These are phyloP conservation scores for Boeremia exigua DNA, from an alignment of 2,329 filamentous ascomycete species.

Conservation along the genomic window DNA sequence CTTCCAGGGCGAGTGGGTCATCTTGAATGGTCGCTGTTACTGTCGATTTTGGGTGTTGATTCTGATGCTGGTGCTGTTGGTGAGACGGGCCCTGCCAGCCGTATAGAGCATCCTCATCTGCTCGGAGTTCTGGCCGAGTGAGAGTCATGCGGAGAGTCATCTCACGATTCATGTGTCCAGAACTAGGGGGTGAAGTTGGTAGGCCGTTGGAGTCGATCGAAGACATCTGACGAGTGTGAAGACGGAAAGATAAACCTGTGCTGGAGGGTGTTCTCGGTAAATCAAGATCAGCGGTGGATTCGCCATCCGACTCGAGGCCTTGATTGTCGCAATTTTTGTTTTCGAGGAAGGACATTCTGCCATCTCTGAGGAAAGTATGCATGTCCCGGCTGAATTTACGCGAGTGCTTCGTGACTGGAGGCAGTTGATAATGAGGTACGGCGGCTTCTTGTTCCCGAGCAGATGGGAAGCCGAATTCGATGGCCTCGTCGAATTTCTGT, in stretches of 20 bases:
- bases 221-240: constrained; percentile 39
- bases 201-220: constrained; percentile 40
- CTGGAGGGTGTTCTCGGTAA: constrained; percentile 49
- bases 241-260: constrained; percentile 40
- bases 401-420: constrained; percentile 46
- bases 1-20: constrained; percentile 62
- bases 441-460: constrained; percentile 34
- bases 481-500: constrained; percentile 93
- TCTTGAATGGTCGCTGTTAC: constrained; percentile 41
- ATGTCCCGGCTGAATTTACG: constrained; percentile 58
- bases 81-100: constrained; percentile 61
- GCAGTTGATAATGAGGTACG: constrained; percentile 36
- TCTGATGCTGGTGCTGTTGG: constrained; percentile 5
- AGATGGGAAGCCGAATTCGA: constrained; percentile 90
- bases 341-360: constrained; percentile 55
- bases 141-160: constrained; percentile 98
- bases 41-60: constrained; percentile 1
- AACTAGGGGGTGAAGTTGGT: constrained; percentile 29
- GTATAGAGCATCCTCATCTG: constrained; percentile 74
- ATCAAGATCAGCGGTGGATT: constrained; percentile 42
- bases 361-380: constrained; percentile 65
- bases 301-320: constrained; percentile 41
- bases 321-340: constrained; percentile 38
- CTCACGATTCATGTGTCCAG: constrained; percentile 65
- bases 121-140: constrained; percentile 84